Evolutionary conservation across 805 yeast genomes (phyloP), one percentile per base, ranked within the genome.

Genomic region (Starmerella stellata): DNA sequence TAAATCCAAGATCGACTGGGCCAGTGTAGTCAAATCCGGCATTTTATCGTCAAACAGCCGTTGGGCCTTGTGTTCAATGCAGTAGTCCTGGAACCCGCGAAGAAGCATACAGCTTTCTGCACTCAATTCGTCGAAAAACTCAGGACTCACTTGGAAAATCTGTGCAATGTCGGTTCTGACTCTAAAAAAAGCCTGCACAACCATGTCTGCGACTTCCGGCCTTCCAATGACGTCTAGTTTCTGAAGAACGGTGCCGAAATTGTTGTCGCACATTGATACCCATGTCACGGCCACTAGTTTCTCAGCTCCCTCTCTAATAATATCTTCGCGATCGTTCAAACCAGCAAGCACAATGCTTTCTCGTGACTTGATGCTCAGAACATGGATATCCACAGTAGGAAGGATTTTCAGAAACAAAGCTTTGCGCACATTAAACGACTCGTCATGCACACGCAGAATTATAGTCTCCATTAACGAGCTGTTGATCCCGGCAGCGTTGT

Each of bases 361-460:
- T 31, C 94, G 62, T 24, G 69, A 62, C 5, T 62, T 61, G 36
- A 69, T 62, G 24, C 66, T 68, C 8, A 81, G 60, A 18, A 62
- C 60, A 28, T 74, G 61, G 45, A 75, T 69, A 4, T 78, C 78
- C 47, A 82, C 61, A 23, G 72, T 75, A 42, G 74, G 74, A 38
- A 82, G 57, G 2, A 78, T 63, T 42, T 78, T 66, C 1, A 85
- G 64, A 55, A 69, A 87, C 0, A 87, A 72, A 18, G 75, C 54
- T 47, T 82, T 65, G 57, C 98, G 66, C 51, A 78, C 83, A 16
- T 70, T 62, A 1, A 75, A 58, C 52, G 78, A 79, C 3, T 63
- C 64, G 56, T 87, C 98, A 41, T 93, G 67, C 1, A 93, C 93
- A 42, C 95, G 67, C 52, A 77, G 90, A 27, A 83, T 59, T 1